Conservation (phyloP, 768 basidiomycete species). For the Naganishia randhawae region DNA sequence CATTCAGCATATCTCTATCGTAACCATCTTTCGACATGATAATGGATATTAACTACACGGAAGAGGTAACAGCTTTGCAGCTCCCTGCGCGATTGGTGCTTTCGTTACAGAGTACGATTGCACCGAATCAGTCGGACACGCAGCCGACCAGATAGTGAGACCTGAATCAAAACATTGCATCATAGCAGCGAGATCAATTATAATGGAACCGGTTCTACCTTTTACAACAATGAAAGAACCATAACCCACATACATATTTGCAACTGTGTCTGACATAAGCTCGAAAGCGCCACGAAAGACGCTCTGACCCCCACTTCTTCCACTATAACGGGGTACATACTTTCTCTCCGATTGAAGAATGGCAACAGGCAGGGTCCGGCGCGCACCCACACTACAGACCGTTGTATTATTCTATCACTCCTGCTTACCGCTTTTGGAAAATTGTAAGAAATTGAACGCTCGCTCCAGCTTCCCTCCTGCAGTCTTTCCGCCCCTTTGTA, state of each 20-base stretch:
- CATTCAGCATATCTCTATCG: no score
- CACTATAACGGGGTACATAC: no score
- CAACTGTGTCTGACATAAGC: background rate
- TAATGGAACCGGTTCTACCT: background rate
- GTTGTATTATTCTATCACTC: background rate
- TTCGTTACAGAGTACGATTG: no score
- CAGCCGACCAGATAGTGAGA: no score
- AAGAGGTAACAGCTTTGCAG: no score
- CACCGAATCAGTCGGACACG: no score
- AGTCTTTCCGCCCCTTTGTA: conserved; percentile 5
- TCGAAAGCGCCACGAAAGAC: background rate
- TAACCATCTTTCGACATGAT: no score
- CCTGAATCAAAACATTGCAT: no score
- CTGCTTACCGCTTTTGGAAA: background rate
- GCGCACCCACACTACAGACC: background rate
- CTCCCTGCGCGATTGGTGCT: no score
- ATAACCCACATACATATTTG: background rate
- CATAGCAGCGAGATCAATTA: background rate
- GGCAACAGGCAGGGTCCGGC: no score
- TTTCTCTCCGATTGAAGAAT: no score
- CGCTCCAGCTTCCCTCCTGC: conserved; percentile 16
- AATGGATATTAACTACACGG: no score
- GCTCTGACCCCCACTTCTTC: background rate
- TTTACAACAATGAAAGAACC: background rate
- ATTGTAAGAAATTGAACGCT: conserved; percentile 18